phyloP scores from a whole-genome alignment of 2,329 filamentous ascomycete species.

The Colletotrichum sp. region DNA sequence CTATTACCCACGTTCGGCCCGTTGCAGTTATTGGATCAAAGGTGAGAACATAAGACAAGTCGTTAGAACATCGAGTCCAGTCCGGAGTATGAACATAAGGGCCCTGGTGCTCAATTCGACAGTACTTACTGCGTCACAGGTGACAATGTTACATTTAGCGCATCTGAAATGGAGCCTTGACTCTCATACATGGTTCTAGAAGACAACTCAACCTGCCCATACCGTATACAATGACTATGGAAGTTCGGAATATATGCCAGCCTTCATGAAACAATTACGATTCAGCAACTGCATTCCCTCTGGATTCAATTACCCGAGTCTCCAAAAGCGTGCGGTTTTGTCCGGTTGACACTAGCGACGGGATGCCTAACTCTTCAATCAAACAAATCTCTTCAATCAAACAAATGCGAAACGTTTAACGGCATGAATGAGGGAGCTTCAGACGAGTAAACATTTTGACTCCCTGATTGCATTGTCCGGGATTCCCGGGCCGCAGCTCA shows the following conservation, averaged over 20 bases:
- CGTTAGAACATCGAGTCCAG: rapidly evolving
- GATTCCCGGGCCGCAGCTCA: not conserved
- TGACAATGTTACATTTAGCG: not conserved
- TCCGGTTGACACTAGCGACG: not conserved
- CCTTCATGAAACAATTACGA: not conserved
- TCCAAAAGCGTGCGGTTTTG: not conserved
- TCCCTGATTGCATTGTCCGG: not conserved
- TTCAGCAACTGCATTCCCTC: not conserved
- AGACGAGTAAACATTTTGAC: not conserved
- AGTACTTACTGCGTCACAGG: not conserved
- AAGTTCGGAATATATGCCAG: not conserved
- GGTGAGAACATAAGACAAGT: not conserved
- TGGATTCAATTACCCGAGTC: not conserved
- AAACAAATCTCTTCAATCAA: not conserved
- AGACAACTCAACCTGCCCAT: not conserved
- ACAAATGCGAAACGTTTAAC: not conserved
- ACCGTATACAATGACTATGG: not conserved
- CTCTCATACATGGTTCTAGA: not conserved
- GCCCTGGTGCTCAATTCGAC: no score
- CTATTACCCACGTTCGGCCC: not conserved
- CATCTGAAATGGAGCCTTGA: not conserved
- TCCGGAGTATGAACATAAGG: rapidly evolving
- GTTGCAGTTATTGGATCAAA: not conserved
- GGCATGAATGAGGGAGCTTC: not conserved
- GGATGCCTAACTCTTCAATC: not conserved